Conservation (phyloP, 140 eudicot genomes). For the Ambrosia hybrid region DNA sequence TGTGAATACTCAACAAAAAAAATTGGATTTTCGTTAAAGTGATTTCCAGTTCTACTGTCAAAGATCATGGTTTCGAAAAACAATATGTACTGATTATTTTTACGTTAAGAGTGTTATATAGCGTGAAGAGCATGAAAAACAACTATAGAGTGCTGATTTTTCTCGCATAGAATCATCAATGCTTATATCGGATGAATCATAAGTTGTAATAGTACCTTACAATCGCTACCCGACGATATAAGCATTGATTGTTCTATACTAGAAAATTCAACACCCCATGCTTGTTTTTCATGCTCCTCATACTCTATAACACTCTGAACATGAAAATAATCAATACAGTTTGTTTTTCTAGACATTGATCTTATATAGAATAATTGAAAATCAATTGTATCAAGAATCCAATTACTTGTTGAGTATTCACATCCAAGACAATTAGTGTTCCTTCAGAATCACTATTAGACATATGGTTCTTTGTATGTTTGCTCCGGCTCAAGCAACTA, state of each 20-base stretch:
- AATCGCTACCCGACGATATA: conserved; percentile 68
- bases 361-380: neutral
- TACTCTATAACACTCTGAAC: conserved; percentile 69
- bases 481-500: conserved; percentile 78
- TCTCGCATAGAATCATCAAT: too few relatives aligned
- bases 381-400: neutral
- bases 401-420: conserved; percentile 59
- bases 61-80: too few relatives aligned
- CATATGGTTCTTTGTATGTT: conserved; percentile 58
- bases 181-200: too few relatives aligned
- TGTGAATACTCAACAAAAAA: too few relatives aligned
- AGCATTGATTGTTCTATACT: conserved; percentile 65
- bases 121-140: too few relatives aligned
- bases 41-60: too few relatives aligned
- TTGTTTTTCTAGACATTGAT: neutral
- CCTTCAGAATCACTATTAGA: conserved; percentile 79
- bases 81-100: too few relatives aligned
- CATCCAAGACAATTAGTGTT: conserved; percentile 66
- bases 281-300: conserved; percentile 69
- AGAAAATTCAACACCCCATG: conserved; percentile 74
- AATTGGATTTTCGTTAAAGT: too few relatives aligned
- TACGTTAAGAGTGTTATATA: too few relatives aligned
- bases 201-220: conserved; percentile 46
- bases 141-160: too few relatives aligned
- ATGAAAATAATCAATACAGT: conserved; percentile 2